These are phyloP conservation scores for Blastocystis hominis DNA, from an alignment of 352 stramenopile species.

Conservation along the genomic window DNA sequence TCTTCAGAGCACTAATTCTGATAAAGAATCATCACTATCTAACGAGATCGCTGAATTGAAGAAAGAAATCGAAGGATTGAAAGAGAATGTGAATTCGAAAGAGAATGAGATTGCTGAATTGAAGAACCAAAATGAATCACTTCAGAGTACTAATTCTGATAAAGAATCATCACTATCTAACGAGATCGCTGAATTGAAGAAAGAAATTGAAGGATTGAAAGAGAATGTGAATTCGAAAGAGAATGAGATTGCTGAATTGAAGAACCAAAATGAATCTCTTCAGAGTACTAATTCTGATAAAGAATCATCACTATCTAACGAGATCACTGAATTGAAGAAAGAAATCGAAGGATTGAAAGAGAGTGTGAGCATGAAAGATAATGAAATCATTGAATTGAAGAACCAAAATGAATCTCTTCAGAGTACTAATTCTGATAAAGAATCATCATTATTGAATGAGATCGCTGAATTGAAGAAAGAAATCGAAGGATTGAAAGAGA, in stretches of 20 bases:
- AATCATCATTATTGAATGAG: neutral
- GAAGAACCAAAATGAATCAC: neutral
- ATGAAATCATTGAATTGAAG: neutral
- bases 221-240: neutral
- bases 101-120: neutral
- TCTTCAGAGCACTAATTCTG: neutral
- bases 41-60: no score
- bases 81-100: neutral
- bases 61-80: neutral
- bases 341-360: neutral
- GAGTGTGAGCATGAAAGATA: neutral
- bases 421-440: neutral
- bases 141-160: neutral
- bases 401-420: neutral
- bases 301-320: neutral
- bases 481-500: neutral
- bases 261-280: neutral
- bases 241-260: neutral
- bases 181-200: no score
- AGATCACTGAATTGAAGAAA: neutral
- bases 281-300: neutral
- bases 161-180: neutral
- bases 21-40: neutral
- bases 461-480: neutral
- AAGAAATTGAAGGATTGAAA: neutral